phyloP scores from a whole-genome alignment of 2,329 filamentous ascomycete genomes.

The Fusarium phyllophilum region DNA sequence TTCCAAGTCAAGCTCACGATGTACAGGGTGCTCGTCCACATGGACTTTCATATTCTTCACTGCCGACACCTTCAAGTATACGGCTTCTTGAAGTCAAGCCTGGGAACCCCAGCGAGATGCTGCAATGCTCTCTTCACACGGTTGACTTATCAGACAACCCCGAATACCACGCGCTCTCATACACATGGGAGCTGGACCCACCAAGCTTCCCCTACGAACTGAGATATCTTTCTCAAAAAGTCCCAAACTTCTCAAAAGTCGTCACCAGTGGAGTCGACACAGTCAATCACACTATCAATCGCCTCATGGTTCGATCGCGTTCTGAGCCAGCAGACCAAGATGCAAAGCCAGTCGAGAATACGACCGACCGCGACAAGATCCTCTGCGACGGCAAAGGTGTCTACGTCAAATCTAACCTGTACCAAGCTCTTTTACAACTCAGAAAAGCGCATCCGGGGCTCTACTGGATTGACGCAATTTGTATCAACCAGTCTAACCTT shows the following conservation, averaged over 20 bases:
- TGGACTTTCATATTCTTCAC: neutral
- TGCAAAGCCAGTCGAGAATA: neutral
- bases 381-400: neutral
- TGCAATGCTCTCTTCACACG: neutral
- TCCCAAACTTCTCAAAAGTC: neutral
- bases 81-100: neutral
- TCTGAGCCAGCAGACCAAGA: neutral
- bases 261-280: neutral
- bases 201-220: neutral
- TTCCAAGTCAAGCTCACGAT: fast-evolving
- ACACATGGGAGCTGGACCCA: neutral
- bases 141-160: neutral
- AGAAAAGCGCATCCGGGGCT: neutral
- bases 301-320: neutral
- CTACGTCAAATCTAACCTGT: neutral
- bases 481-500: neutral
- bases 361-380: neutral
- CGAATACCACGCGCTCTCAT: neutral
- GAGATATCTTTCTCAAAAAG: neutral
- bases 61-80: neutral
- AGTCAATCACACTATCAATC: neutral
- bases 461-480: neutral
- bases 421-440: neutral
- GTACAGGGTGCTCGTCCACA: neutral
- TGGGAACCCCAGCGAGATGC: neutral